A percentile compares a stretch with the other conserved stretches of the same genome.
phyloP scores from a whole-genome alignment of 108 stramenopile species.

The Cyclotella distinguenda region DNA sequence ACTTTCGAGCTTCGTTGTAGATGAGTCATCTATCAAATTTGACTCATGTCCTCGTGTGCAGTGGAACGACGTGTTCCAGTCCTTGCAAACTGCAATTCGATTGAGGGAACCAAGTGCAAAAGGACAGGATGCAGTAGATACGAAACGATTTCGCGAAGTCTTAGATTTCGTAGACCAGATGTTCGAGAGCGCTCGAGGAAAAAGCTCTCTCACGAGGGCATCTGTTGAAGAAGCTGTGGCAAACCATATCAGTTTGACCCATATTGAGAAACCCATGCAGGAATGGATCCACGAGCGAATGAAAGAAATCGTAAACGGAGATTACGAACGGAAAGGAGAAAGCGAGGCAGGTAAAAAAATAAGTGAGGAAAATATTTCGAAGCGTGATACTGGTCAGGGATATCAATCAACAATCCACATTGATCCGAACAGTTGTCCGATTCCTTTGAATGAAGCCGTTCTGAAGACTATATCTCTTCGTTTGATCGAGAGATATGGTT shows the following conservation, averaged over 20 bases:
- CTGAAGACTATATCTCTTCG: slow-evolving; percentile 21
- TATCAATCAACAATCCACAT: background rate
- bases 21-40: background rate
- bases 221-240: background rate
- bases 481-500: slow-evolving; percentile 28
- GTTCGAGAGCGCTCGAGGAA: background rate
- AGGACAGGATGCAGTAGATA: background rate
- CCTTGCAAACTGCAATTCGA: slow-evolving; percentile 2
- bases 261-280: background rate
- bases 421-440: background rate
- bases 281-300: background rate
- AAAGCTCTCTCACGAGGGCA: background rate
- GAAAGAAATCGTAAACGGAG: background rate
- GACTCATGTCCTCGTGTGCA: background rate
- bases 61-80: slow-evolving; percentile 21
- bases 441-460: slow-evolving; percentile 13
- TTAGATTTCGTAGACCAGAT: background rate
- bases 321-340: background rate
- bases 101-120: background rate
- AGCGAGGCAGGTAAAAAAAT: background rate
- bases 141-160: background rate
- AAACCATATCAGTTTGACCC: background rate
- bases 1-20: background rate
- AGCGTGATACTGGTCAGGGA: too few relatives aligned
- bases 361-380: background rate